These are phyloP conservation scores for Ogataea ganodermae DNA, from an alignment of 805 yeast genomes.

Conservation along the genomic window DNA sequence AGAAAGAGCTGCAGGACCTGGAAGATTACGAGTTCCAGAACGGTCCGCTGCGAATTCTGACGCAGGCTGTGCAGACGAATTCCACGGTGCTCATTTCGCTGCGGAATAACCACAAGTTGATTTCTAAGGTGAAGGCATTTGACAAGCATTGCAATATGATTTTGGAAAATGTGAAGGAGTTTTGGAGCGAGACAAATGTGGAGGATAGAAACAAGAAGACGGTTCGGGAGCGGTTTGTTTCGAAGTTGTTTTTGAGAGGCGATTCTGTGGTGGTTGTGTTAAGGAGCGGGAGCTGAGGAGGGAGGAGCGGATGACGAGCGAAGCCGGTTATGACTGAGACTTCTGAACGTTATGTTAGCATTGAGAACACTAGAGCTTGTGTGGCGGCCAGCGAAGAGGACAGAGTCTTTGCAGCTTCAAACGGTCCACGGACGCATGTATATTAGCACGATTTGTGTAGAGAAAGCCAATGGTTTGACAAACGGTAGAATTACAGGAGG, in stretches of 20 bases:
- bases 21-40: slow-evolving; percentile 88
- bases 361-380: too few relatives aligned
- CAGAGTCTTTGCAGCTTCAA: too few relatives aligned
- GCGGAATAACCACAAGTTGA: slow-evolving; percentile 88
- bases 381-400: too few relatives aligned
- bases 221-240: slow-evolving; percentile 70
- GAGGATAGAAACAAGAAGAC: slow-evolving; percentile 37
- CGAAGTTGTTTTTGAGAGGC: slow-evolving; percentile 91
- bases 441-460: neutral
- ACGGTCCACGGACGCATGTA: too few relatives aligned
- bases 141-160: slow-evolving; percentile 96
- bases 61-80: slow-evolving; percentile 73
- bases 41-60: slow-evolving; percentile 91
- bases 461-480: neutral
- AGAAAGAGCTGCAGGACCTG: slow-evolving; percentile 72
- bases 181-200: slow-evolving; percentile 60
- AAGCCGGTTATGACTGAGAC: too few relatives aligned
- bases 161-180: slow-evolving; percentile 86
- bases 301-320: neutral
- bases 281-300: slow-evolving; percentile 20
- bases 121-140: slow-evolving; percentile 89
- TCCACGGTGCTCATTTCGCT: slow-evolving; percentile 84
- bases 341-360: too few relatives aligned
- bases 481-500: neutral
- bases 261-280: slow-evolving; percentile 89